These are phyloP conservation scores for Xylaria castorea DNA, from an alignment of 495 filamentous ascomycete genomes.

Conservation along the genomic window DNA sequence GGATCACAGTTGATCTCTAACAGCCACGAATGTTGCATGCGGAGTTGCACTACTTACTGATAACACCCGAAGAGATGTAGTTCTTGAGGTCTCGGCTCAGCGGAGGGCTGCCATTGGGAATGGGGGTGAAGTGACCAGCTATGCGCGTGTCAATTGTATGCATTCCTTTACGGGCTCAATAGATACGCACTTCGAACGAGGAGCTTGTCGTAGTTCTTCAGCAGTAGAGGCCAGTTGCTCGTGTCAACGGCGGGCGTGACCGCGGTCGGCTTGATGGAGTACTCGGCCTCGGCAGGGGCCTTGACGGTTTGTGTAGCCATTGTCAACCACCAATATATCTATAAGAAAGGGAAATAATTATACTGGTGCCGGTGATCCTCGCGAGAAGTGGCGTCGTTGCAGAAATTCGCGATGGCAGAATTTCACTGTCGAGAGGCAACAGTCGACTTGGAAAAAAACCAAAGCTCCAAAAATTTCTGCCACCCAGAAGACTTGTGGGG, in stretches of 20 bases:
- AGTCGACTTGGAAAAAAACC: conserved; percentile 28
- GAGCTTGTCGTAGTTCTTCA: conserved; percentile 86
- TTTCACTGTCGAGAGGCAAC: conserved; percentile 31
- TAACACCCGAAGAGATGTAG: conserved; percentile 94
- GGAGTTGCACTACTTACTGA: conserved; percentile 56
- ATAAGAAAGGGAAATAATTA: conserved; percentile 21
- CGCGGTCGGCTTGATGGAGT: conserved; percentile 86
- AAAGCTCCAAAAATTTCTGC: conserved; percentile 44
- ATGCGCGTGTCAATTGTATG: conserved; percentile 16
- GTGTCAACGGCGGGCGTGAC: conserved; percentile 73
- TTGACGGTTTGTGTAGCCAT: conserved; percentile 67
- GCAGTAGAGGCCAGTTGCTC: conserved; percentile 83
- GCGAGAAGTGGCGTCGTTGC: conserved; percentile 25
- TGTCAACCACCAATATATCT: conserved; percentile 39
- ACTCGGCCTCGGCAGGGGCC: conserved; percentile 72
- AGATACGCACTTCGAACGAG: conserved; percentile 55
- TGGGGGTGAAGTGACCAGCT: conserved; percentile 89
- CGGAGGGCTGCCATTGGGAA: conserved; percentile 84
- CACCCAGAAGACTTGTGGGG: conserved; percentile 19
- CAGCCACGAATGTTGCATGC: not conserved
- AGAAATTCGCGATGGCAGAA: conserved; percentile 24
- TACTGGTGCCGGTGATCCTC: conserved; percentile 32
- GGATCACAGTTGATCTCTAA: not conserved
- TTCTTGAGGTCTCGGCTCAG: conserved; percentile 91
- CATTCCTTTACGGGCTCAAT: not conserved